Conservation (phyloP, 1,284 basidiomycete species). For the Sparassis latifolia region DNA sequence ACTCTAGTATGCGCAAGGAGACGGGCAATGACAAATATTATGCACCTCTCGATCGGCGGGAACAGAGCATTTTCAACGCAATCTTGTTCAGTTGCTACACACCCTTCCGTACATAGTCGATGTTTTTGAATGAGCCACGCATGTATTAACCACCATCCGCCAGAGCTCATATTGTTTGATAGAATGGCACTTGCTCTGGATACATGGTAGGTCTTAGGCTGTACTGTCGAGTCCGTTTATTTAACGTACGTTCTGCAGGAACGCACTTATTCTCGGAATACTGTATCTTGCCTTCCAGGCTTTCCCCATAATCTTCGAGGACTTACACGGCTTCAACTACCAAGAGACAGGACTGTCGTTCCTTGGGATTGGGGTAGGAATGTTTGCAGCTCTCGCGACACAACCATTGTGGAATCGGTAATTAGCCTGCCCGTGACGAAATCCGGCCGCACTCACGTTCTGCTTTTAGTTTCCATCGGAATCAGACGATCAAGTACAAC, state of each 20-base stretch:
- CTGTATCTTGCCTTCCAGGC: constrained; percentile 72
- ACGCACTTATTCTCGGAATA: constrained; percentile 64
- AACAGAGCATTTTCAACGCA: constrained; percentile 32
- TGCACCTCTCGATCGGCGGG: constrained; percentile 47
- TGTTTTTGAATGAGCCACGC: not conserved
- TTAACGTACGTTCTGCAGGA: constrained; percentile 24
- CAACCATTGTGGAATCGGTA: constrained; percentile 66
- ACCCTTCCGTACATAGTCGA: constrained; percentile 61
- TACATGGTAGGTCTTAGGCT: constrained; percentile 32
- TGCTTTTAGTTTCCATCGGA: constrained; percentile 23
- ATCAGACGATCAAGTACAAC: constrained; percentile 25
- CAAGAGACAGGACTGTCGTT: constrained; percentile 63
- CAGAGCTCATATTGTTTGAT: constrained; percentile 66
- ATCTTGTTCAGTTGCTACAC: constrained; percentile 37
- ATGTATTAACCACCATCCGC: not conserved
- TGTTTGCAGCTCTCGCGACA: constrained; percentile 45
- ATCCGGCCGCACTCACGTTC: not conserved
- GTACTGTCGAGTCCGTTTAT: not conserved
- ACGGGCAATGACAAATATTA: constrained; percentile 51
- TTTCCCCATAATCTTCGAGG: constrained; percentile 66
- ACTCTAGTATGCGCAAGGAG: constrained; percentile 42
- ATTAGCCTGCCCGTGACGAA: constrained; percentile 4
- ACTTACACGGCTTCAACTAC: constrained; percentile 52
- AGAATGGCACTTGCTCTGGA: constrained; percentile 72
- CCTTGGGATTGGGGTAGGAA: constrained; percentile 67